Base-by-base conservation (phyloP, 1,139 yeast species). In the Kodamaea suecica region DNA sequence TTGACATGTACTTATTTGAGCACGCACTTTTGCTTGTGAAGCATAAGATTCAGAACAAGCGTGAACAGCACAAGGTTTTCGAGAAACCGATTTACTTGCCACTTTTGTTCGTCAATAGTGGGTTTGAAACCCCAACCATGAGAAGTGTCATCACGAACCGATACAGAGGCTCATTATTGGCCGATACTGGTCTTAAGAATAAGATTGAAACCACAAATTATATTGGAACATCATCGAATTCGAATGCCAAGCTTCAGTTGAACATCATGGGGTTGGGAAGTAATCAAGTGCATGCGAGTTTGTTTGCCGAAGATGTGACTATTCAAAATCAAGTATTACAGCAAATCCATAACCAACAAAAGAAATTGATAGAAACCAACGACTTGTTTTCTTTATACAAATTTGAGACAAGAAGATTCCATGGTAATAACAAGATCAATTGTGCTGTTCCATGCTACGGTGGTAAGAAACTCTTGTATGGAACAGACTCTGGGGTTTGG, bases 381-480 rank as follows among this genome's bases (percentile, higher is more conserved):
- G 95, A 87, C 50, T 84, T 90, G 42, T 88, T 86, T 58, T 82
- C 94, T 4, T 64, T 82, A 43, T 80, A 82, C 21, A 84, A 85
- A 45, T 76, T 75, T 46, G 88, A 79, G 58, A 86, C 84, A 29
- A 73, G 79, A 49, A 78, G 81, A 52, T 90, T 90, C 58, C 66
- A 68, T 31, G 80, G 82, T 17, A 85, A 86, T 53, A 69, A 69
- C 43, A 78, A 83, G 44, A 87, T 92, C 47, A 88, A 86, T 52
- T 88, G 97, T 66, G 94, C 92, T 19, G 90, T 86, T 24, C 95
- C 97, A 21, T 83, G 90, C 56, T 95, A 92, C 53, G 97, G 97
- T 38, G 97, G 98, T 16, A 77, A 95, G 45, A 86, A 90, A 57
- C 63, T 90, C 46, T 60, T 92, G 31, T 90, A 86, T 52, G 97